A percentile compares a stretch with the other conserved stretches of the same genome.
These are phyloP conservation scores for Takashimella koratensis DNA, from an alignment of 1,284 basidiomycete genomes.

Conservation along the genomic window DNA sequence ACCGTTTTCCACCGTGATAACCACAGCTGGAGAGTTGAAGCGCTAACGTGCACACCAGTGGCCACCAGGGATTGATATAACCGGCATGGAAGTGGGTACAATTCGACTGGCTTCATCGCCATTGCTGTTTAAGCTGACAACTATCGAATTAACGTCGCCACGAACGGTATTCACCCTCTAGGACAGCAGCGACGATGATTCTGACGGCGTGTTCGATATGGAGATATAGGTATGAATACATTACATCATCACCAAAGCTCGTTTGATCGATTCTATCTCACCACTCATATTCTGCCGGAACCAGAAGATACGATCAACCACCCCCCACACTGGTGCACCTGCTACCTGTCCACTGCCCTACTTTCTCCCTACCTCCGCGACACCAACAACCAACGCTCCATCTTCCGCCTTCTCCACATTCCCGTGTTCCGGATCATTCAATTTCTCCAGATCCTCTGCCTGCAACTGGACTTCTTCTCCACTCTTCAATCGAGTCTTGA, in stretches of 20 bases:
- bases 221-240: conserved; percentile 7
- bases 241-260: background rate
- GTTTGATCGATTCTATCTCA: too few species aligned
- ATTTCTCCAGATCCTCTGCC: conserved; percentile 12
- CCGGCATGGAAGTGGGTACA: conserved; percentile 13
- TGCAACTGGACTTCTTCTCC: conserved; percentile 41
- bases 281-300: too few species aligned
- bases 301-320: too few species aligned
- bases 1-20: too few species aligned
- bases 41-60: conserved; percentile 8
- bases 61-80: conserved; percentile 13
- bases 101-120: background rate
- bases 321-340: too few species aligned
- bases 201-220: conserved; percentile 18
- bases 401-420: conserved; percentile 1
- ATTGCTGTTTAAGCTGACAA: too few species aligned
- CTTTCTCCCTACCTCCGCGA: conserved; percentile 14
- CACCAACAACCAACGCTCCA: conserved; percentile 17
- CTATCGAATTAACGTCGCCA: background rate
- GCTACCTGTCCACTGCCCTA: too few species aligned
- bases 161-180: too few species aligned
- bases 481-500: conserved; percentile 40
- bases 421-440: background rate
- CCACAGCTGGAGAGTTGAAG: too few species aligned
- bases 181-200: conserved; percentile 10